These are phyloP conservation scores for Coemansia sp. DNA, from an alignment of 192 early-diverging fungal species.

Conservation along the genomic window DNA sequence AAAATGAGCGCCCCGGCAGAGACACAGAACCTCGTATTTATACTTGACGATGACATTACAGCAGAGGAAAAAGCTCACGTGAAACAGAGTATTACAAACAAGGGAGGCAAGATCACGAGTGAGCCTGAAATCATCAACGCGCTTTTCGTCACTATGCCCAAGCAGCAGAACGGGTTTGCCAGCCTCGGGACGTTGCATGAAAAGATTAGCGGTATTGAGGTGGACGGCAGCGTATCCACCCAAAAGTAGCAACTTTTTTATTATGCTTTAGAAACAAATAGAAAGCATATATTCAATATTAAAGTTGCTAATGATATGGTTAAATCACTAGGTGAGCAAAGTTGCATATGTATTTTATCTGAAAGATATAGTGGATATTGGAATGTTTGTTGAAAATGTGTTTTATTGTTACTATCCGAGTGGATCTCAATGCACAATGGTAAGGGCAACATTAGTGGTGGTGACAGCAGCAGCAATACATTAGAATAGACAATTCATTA, in stretches of 20 bases:
- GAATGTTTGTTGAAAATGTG: no score
- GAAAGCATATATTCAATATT: background rate
- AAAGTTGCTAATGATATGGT: no score
- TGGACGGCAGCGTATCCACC: background rate
- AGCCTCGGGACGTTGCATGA: constrained; percentile 3
- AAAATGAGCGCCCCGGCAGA: constrained; percentile 2
- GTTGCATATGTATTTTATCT: no score
- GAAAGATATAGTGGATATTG: no score
- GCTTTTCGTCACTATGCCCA: constrained; percentile 15
- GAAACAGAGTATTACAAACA: constrained; percentile 4
- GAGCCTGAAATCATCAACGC: constrained; percentile 11
- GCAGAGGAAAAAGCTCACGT: background rate
- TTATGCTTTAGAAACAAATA: background rate
- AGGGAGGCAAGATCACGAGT: constrained; percentile 4
- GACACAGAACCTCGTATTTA: background rate
- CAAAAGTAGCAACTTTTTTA: background rate
- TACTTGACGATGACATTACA: constrained; percentile 2
- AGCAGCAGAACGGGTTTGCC: background rate
- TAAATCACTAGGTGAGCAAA: no score
- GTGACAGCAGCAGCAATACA: no score
- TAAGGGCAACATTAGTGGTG: no score
- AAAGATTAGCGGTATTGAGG: constrained; percentile 13
- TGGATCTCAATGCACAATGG: no score
- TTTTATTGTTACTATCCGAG: no score
- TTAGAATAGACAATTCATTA: no score